These are phyloP conservation scores for Alnus rubra DNA, from an alignment of 306 rosid genomes.

Conservation along the genomic window DNA sequence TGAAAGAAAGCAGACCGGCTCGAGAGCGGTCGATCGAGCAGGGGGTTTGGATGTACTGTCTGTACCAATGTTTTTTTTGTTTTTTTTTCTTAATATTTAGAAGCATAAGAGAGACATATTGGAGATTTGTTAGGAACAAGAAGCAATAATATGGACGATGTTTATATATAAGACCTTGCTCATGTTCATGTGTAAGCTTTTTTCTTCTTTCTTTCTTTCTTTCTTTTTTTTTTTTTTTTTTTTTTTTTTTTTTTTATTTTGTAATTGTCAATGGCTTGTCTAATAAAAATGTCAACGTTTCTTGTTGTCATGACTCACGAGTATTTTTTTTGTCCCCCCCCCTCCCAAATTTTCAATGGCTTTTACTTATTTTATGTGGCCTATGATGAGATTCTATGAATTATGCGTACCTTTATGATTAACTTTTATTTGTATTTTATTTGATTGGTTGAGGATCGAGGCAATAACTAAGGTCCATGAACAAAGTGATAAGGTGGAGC, in stretches of 20 bases:
- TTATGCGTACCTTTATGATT: not conserved
- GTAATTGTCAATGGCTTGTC: slow-evolving; percentile 26
- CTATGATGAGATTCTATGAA: slow-evolving; percentile 26
- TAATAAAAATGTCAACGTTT: slow-evolving; percentile 29
- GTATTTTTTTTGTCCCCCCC: slow-evolving; percentile 5
- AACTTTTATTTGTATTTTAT: slow-evolving; percentile 4
- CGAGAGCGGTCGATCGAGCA: slow-evolving; percentile 38
- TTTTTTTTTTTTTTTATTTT: too few relatives aligned
- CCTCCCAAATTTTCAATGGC: not conserved
- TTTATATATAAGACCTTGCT: slow-evolving; percentile 52
- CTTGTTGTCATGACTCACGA: slow-evolving; percentile 12
- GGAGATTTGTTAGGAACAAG: slow-evolving; percentile 52
- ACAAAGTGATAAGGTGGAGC: slow-evolving; percentile 48
- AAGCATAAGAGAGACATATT: slow-evolving; percentile 43
- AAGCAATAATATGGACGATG: slow-evolving; percentile 56
- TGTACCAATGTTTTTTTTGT: too few relatives aligned
- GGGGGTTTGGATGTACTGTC: slow-evolving; percentile 49
- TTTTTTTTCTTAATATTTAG: slow-evolving; percentile 38
- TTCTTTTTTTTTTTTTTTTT: too few relatives aligned
- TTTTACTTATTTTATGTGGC: slow-evolving; percentile 4
- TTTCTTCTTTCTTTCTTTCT: too few relatives aligned
- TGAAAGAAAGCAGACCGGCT: slow-evolving; percentile 38
- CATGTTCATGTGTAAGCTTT: slow-evolving; percentile 13
- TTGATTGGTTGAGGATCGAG: slow-evolving; percentile 27
- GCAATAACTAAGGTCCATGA: slow-evolving; percentile 31